Conservation (phyloP, 2,329 filamentous ascomycete genomes). For the Stemphylium vesicarium region DNA sequence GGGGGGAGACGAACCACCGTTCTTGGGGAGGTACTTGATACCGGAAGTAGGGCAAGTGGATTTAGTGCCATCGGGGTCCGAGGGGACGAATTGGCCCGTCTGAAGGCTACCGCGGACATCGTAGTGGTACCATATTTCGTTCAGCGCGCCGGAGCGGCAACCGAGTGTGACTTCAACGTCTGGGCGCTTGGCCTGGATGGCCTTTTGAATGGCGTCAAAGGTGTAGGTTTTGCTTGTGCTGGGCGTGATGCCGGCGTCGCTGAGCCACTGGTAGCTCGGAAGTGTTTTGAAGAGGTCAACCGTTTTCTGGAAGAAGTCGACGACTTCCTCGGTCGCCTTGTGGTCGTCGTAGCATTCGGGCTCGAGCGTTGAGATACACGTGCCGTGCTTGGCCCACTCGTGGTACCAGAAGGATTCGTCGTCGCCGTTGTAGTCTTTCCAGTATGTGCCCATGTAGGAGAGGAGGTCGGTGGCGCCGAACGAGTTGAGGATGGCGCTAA, state of each 20-base stretch:
- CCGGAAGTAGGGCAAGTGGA: slow-evolving; percentile 68
- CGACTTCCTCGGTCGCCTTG: slow-evolving; percentile 66
- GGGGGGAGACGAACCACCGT: slow-evolving; percentile 33
- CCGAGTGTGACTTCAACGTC: slow-evolving; percentile 66
- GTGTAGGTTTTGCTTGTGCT: slow-evolving; percentile 65
- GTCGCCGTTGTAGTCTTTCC: slow-evolving; percentile 71
- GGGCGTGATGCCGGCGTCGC: slow-evolving; percentile 65
- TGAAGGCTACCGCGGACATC: slow-evolving; percentile 66
- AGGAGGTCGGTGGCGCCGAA: slow-evolving; percentile 64
- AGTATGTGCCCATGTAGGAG: slow-evolving; percentile 72
- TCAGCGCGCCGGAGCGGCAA: slow-evolving; percentile 56
- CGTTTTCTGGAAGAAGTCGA: slow-evolving; percentile 71
- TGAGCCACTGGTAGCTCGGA: slow-evolving; percentile 68
- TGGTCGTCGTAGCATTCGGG: slow-evolving; percentile 68
- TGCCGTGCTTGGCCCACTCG: slow-evolving; percentile 76
- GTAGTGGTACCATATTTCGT: slow-evolving; percentile 69
- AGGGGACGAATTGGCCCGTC: slow-evolving; percentile 65
- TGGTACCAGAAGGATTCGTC: slow-evolving; percentile 72
- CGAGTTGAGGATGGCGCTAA: slow-evolving; percentile 65
- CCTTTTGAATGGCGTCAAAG: slow-evolving; percentile 63
- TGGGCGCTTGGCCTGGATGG: slow-evolving; percentile 60
- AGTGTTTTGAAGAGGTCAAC: slow-evolving; percentile 71
- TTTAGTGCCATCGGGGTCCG: slow-evolving; percentile 63
- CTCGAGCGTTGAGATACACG: slow-evolving; percentile 73
- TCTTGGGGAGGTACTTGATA: slow-evolving; percentile 71